Base-by-base conservation (phyloP, 495 filamentous ascomycete genomes). In the Parathielavia hyrcaniae region DNA sequence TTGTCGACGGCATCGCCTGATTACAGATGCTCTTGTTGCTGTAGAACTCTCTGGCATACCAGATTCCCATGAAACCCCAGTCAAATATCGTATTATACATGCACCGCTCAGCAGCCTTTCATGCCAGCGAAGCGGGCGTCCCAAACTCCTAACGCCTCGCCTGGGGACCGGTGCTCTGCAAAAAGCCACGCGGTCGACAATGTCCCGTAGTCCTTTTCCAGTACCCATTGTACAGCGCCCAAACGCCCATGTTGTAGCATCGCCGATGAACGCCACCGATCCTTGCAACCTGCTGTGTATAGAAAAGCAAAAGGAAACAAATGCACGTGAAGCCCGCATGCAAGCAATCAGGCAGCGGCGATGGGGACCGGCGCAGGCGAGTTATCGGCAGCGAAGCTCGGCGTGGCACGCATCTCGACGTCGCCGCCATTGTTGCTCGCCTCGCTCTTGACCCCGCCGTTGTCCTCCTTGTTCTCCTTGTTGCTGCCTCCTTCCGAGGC, bases 401-500 rank as follows among this genome's bases (percentile, higher is more conserved):
- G 67, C 71, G 68, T 38, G 72, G 59, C 67, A 74, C 69, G 63
- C 65, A 71, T 75, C 59, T 80, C 78, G 22, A 69, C 71, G 35
- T 74, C 81, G 20, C 75, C 78, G 46, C 80, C 81, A 32, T 79
- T 83, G 56, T 78, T 77, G 64, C 81, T 84, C 62, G 87, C 88
- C 60, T 90, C 89, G 69, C 86, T 91, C 50, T 82, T 83, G 52
- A 83, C 65, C 59, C 83, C 84, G 60, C 81, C 85, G 67, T 79
- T 84, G 44, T 38, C 34, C 55, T 84, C 84, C 56, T 86, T 82
- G 63, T 87, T 87, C 69, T 86, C 80, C 69, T 93, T 95, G 71
- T 79, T 83, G 67, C 89, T 89, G 58, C 83, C 86, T 36, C 83
- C 86, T 36, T 88, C 85, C 19, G 79, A 84, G 13, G 65, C 68